Base-by-base conservation (phyloP, 2,329 filamentous ascomycete genomes). In the Colletotrichum liaoningense region DNA sequence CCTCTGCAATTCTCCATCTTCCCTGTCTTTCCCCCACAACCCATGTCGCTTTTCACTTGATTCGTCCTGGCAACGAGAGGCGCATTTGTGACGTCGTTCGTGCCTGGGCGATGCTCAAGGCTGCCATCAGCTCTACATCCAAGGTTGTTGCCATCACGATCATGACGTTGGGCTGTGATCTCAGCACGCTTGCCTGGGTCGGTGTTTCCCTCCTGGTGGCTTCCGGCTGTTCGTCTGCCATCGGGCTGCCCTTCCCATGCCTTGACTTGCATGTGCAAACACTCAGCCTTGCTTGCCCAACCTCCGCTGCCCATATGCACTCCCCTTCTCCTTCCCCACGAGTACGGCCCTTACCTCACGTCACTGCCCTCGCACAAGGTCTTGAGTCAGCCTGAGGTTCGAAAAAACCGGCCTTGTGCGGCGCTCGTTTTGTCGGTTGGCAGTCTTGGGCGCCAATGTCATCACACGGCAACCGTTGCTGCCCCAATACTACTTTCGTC, bases 71-170 rank as follows among this genome's bases (percentile, higher is more conserved):
- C 56, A 26, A 26, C 16, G 12, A 64, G 46, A 49, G 22, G n/a
- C 60, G 5, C 67, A 38, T 35, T 33, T 57, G 67, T 73, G 67
- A 71, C 67, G 67, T 73, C 56, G 71, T 12, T 57, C 62, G 56
- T 54, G 24, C 60, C 55, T 62, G 60, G 60, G 46, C 24, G 16
- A 54, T 33, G 56, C 7, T 28, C 42, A 22, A 5, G 9, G 28
- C 49, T 56, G 56, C 28, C 14, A 7, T 49, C 19, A 8, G 38
- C 24, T 59, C 35, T 24, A 0, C 19, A 33, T 16, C 8, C 19
- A 60, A 65, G 22, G 22, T 33, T 60, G 38, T 35, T 56, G 56
- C 28, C 14, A 4, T 49, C 19, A 8, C 16, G 1, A 33, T n/a
- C 12, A 6, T 5, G 11, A 11, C 49, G 33, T 52, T 14, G 16